Conservation (phyloP, 2,329 filamentous ascomycete genomes). For the Aureobasidium musti region DNA sequence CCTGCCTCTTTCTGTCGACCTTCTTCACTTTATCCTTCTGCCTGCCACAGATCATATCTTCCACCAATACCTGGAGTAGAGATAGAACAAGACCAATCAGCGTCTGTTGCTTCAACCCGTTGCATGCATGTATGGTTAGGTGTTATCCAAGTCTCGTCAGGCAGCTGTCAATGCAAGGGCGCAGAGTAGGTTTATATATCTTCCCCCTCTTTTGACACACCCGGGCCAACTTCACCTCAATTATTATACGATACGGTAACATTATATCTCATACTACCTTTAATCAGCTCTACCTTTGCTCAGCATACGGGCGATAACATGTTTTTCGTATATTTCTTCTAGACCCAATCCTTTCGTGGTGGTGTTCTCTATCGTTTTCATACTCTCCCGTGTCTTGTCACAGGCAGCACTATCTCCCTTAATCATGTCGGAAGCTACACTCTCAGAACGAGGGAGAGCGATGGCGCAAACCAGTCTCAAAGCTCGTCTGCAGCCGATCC, state of each 20-base stretch:
- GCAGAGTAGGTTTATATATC: conserved; percentile 9
- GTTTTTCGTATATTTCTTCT: conserved; percentile 11
- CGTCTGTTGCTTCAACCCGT: background rate
- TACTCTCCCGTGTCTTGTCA: too few species aligned
- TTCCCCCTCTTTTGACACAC: background rate
- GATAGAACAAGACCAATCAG: background rate
- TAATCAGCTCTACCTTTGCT: background rate
- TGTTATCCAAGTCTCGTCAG: background rate
- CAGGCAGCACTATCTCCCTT: background rate
- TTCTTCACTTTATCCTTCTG: conserved; percentile 2
- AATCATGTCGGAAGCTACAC: conserved; percentile 13
- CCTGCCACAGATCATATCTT: background rate
- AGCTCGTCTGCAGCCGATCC: conserved; percentile 31
- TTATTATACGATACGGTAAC: background rate
- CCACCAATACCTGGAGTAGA: background rate
- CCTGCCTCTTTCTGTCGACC: background rate
- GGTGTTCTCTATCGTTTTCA: too few species aligned
- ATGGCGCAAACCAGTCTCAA: conserved; percentile 28
- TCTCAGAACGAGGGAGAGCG: conserved; percentile 19
- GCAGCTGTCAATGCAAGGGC: background rate
- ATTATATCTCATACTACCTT: background rate
- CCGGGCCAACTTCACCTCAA: background rate
- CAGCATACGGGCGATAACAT: background rate
- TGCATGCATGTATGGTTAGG: background rate
- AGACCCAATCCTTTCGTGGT: too few species aligned